Evolutionary conservation across 169 alveolate genomes (phyloP).

Genomic region (Plasmodium reichenowi): DNA sequence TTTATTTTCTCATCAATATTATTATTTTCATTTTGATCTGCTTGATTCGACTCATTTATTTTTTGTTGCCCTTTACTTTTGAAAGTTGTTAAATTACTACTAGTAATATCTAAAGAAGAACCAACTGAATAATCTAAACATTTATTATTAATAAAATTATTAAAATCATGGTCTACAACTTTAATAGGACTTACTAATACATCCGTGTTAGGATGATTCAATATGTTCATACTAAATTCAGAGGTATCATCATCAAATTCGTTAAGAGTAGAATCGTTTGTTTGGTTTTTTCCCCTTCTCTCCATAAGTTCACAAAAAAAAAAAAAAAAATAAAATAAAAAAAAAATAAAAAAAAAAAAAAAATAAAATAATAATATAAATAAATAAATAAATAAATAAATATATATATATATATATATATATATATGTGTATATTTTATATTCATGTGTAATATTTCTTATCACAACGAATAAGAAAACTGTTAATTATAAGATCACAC

Average conservation of each 20-base stretch:
- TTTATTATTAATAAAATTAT: conserved; percentile 37
- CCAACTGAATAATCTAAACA: conserved; percentile 17
- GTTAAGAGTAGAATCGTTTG: not conserved
- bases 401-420: not conserved
- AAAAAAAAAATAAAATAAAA: not conserved
- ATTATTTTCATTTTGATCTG: not conserved
- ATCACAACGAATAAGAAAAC: too few relatives aligned
- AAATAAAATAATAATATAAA: not conserved
- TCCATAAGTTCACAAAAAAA: not conserved
- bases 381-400: not conserved
- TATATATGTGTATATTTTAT: too few relatives aligned
- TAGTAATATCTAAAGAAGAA: conserved; percentile 20
- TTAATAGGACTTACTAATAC: conserved; percentile 12
- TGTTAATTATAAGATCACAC: too few relatives aligned
- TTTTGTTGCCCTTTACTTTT: not conserved
- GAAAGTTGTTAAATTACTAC: conserved; percentile 8
- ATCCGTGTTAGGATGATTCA: not conserved
- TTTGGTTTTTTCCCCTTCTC: not conserved
- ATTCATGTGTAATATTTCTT: too few relatives aligned
- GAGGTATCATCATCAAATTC: conserved; percentile 1
- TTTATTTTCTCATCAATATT: not conserved
- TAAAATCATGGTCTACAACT: conserved; percentile 39
- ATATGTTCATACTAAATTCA: conserved; percentile 16
- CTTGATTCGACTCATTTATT: not conserved
- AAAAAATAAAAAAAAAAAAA: not conserved